These are phyloP conservation scores for Cordyceps javanica DNA, from an alignment of 2,329 filamentous ascomycete genomes.

Conservation along the genomic window DNA sequence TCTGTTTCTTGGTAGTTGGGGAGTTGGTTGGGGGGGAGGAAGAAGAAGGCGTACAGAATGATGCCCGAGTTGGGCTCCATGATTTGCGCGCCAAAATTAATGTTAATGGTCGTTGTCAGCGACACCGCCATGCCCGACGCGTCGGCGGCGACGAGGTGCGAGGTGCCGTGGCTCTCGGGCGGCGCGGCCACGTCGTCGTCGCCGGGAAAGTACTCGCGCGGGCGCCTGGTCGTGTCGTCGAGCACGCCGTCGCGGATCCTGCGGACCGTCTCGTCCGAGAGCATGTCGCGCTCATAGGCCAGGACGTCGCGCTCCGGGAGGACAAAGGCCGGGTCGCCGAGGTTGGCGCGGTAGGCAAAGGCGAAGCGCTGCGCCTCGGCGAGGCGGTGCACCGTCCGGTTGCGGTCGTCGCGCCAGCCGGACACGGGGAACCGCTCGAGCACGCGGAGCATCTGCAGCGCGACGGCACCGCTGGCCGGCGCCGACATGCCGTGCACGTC, in stretches of 20 bases:
- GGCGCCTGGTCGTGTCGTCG: conserved; percentile 64
- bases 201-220: conserved; percentile 65
- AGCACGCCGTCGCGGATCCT: conserved; percentile 61
- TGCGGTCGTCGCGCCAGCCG: conserved; percentile 41
- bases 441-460: conserved; percentile 71
- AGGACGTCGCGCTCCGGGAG: conserved; percentile 46
- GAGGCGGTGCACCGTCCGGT: conserved; percentile 73
- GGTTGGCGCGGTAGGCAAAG: conserved; percentile 69
- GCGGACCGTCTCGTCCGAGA: conserved; percentile 53
- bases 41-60: conserved; percentile 51
- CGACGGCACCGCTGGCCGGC: conserved; percentile 72
- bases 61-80: conserved; percentile 79
- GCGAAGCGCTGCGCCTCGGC: conserved; percentile 87
- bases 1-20: conserved; percentile 23
- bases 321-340: conserved; percentile 79
- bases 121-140: conserved; percentile 67
- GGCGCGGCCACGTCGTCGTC: conserved; percentile 53
- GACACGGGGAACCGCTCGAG: conserved; percentile 66
- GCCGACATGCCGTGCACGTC: conserved; percentile 64
- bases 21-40: neutral
- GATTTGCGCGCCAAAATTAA: conserved; percentile 73
- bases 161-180: conserved; percentile 63
- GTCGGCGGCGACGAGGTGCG: conserved; percentile 68
- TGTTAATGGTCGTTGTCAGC: conserved; percentile 81
- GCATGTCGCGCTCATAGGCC: conserved; percentile 60